phyloP scores from a whole-genome alignment of 305 asterid genomes.

The Solanum chacoense region DNA sequence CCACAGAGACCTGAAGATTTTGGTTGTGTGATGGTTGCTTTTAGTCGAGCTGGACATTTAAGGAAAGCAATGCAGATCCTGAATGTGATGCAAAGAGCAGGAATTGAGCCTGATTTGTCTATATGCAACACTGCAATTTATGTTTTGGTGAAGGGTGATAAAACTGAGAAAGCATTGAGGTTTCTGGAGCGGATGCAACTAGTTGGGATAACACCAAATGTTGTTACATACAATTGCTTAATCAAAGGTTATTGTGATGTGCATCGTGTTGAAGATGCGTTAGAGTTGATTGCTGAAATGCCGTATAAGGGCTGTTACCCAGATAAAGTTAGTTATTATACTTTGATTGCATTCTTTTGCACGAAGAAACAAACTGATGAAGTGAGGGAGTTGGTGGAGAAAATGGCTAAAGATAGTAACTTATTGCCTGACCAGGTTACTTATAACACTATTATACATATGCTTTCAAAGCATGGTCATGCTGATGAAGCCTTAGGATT shows the following conservation, averaged over 20 bases:
- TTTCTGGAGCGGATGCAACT: slow-evolving; percentile 64
- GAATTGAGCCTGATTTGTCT: slow-evolving; percentile 51
- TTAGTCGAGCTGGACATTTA: slow-evolving; percentile 77
- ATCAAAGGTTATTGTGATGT: slow-evolving; percentile 81
- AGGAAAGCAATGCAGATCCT: slow-evolving; percentile 75
- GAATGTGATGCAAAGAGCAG: slow-evolving; percentile 66
- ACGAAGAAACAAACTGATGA: slow-evolving; percentile 50
- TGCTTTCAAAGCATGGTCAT: slow-evolving; percentile 70
- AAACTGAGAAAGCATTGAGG: slow-evolving; percentile 62
- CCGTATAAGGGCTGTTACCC: slow-evolving; percentile 57
- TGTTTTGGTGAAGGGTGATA: slow-evolving; percentile 72
- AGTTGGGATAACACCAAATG: slow-evolving; percentile 64
- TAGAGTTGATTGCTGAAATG: slow-evolving; percentile 63
- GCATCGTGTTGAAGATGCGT: slow-evolving; percentile 41
- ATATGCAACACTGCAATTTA: slow-evolving; percentile 69
- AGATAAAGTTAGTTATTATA: slow-evolving; percentile 72
- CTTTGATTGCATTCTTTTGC: slow-evolving; percentile 59
- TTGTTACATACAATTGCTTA: slow-evolving; percentile 65
- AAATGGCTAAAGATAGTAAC: slow-evolving; percentile 49
- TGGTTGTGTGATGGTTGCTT: slow-evolving; percentile 84
- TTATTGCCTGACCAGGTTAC: slow-evolving; percentile 66
- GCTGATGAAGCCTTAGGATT: slow-evolving; percentile 63
- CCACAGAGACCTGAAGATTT: slow-evolving; percentile 58
- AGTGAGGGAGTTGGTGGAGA: slow-evolving; percentile 52
- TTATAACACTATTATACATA: slow-evolving; percentile 56